Evolutionary conservation across 768 basidiomycete species (phyloP).

Genomic region (Hemileccinum impolitum): DNA sequence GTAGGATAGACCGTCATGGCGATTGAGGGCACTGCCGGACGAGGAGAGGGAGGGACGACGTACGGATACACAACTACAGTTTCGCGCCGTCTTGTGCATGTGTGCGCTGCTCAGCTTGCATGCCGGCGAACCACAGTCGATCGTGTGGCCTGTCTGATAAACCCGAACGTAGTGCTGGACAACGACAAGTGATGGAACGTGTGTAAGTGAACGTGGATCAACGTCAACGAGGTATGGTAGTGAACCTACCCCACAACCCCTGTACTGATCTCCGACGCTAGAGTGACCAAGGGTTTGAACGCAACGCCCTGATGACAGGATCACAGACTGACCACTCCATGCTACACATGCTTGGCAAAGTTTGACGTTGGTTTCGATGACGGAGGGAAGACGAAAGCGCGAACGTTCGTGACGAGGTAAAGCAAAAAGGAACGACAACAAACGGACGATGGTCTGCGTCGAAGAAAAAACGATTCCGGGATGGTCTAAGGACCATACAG

Average conservation of each 20-base stretch:
- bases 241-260: constrained; percentile 40
- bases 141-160: constrained; percentile 59
- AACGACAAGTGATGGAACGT: neutral
- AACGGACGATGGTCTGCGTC: neutral
- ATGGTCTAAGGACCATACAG: neutral
- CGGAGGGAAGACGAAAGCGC: neutral
- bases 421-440: neutral
- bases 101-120: constrained; percentile 59
- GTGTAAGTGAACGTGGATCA: constrained; percentile 3
- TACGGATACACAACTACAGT: constrained; percentile 54
- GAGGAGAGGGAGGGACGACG: neutral
- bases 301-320: constrained; percentile 1
- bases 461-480: neutral
- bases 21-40: neutral
- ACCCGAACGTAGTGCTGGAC: constrained; percentile 58
- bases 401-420: neutral
- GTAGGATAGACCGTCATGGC: neutral
- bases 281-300: constrained; percentile 8
- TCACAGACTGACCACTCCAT: constrained; percentile 48
- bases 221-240: neutral
- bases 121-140: constrained; percentile 48
- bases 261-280: constrained; percentile 42
- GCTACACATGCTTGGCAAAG: constrained; percentile 45
- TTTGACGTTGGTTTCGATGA: constrained; percentile 2
- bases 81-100: constrained; percentile 54